These are phyloP conservation scores for Debaryomyces hansenii DNA, from an alignment of 805 yeast species.

Conservation along the genomic window DNA sequence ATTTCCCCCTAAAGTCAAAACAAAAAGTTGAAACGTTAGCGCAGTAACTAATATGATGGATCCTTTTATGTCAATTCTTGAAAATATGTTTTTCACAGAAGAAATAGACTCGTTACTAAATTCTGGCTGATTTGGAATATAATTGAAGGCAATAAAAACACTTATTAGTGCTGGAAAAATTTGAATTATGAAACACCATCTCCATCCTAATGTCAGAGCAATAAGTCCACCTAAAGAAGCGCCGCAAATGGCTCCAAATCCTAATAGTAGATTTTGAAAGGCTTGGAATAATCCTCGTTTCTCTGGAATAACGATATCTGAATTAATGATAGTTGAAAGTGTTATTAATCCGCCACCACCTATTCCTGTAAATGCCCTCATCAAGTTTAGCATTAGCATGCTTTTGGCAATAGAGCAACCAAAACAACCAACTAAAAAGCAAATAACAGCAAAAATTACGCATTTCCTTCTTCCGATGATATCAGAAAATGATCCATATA, in stretches of 20 bases:
- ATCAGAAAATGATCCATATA: slow-evolving; percentile 41
- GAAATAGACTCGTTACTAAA: slow-evolving; percentile 8
- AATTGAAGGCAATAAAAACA: slow-evolving; percentile 30
- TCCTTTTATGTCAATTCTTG: slow-evolving; percentile 35
- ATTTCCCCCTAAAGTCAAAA: slow-evolving; percentile 24
- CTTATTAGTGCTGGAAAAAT: slow-evolving; percentile 49
- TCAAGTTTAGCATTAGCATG: slow-evolving; percentile 26
- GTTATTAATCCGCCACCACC: slow-evolving; percentile 45
- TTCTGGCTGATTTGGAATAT: slow-evolving; percentile 27
- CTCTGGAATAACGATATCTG: slow-evolving; percentile 36
- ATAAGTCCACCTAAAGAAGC: slow-evolving; percentile 64
- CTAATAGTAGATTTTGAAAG: slow-evolving; percentile 35
- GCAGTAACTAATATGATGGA: slow-evolving; percentile 31
- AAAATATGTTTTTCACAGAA: slow-evolving; percentile 5
- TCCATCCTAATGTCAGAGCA: slow-evolving; percentile 61
- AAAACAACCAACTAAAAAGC: slow-evolving; percentile 35
- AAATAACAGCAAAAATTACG: slow-evolving; percentile 31
- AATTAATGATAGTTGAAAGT: slow-evolving; percentile 36
- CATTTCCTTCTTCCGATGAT: slow-evolving; percentile 36
- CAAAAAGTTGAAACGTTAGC: slow-evolving; percentile 27
- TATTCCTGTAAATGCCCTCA: slow-evolving; percentile 39
- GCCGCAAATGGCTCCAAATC: slow-evolving; percentile 59
- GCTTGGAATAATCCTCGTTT: slow-evolving; percentile 43
- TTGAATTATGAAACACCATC: slow-evolving; percentile 56
- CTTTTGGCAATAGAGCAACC: slow-evolving; percentile 33